Evolutionary conservation across 1,284 basidiomycete species (phyloP).

Genomic region (Malassezia arunalokei): DNA sequence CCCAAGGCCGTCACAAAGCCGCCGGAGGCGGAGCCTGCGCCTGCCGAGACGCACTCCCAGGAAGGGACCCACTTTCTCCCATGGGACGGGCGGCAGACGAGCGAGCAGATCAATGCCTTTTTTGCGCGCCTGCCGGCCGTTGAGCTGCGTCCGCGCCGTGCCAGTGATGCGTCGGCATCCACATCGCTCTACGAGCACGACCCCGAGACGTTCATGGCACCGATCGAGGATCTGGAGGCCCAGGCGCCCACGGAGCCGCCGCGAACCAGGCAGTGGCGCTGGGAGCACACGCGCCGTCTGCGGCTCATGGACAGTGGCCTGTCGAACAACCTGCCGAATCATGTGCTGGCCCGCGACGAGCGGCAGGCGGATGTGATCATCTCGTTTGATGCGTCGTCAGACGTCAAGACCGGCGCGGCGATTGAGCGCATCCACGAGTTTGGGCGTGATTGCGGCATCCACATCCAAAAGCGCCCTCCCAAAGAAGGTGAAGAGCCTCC

Average conservation of each 20-base stretch:
- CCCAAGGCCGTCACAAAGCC: neutral
- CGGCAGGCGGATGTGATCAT: conserved; percentile 34
- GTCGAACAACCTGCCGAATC: conserved; percentile 44
- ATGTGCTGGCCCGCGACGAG: conserved; percentile 26
- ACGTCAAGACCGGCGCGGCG: conserved; percentile 37
- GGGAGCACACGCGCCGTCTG: conserved; percentile 20
- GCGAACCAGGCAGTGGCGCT: conserved; percentile 4
- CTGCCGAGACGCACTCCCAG: neutral
- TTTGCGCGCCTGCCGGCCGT: neutral
- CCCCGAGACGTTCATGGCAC: conserved; percentile 16
- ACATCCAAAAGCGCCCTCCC: conserved; percentile 2
- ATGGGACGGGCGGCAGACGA: neutral
- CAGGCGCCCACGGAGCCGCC: neutral
- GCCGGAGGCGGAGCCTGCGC: neutral
- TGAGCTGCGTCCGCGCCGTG: conserved; percentile 7
- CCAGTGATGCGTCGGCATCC: conserved; percentile 9
- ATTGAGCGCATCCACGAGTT: conserved; percentile 34
- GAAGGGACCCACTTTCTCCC: neutral
- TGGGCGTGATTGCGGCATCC: conserved; percentile 25
- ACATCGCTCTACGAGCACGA: conserved; percentile 8
- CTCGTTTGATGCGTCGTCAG: conserved; percentile 42
- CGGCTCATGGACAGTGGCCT: conserved; percentile 39
- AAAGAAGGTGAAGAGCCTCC: neutral
- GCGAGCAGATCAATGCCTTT: neutral
- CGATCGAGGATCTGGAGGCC: conserved; percentile 5